phyloP scores from a whole-genome alignment of 257 asterid species.

The Marsdenia floribunda region DNA sequence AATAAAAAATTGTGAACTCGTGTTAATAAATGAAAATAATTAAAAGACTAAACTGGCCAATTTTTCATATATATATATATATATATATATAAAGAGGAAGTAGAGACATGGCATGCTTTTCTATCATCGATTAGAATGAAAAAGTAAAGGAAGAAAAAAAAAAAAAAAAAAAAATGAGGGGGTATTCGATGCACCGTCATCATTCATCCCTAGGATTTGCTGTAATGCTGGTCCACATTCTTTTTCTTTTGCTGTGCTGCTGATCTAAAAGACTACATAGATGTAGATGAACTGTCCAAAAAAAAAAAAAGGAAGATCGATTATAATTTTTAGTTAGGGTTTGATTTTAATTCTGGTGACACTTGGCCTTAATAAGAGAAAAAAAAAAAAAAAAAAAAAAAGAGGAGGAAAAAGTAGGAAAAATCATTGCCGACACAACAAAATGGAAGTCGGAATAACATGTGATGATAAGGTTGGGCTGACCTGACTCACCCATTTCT shows the following conservation, averaged over 20 bases:
- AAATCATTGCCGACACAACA: constrained; percentile 5
- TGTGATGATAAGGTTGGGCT: neutral
- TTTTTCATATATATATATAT: no score
- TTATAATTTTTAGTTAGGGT: neutral
- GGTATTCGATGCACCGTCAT: neutral
- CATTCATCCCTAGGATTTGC: neutral
- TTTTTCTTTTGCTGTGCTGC: neutral
- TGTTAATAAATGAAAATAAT: no score
- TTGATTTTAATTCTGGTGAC: no score
- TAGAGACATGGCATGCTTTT: no score
- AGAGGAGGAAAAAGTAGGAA: neutral
- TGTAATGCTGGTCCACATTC: constrained; percentile 11
- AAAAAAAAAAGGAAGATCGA: no score
- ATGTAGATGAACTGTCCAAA: neutral
- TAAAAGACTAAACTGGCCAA: no score
- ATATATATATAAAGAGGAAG: no score
- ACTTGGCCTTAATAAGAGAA: no score
- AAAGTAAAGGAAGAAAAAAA: neutral
- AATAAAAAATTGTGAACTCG: no score
- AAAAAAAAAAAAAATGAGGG: neutral
- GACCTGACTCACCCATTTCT: neutral
- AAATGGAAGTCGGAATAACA: neutral
- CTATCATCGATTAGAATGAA: no score
- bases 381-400: no score
- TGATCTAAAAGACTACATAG: neutral